Evolutionary conservation across 192 early-diverging fungal genomes (phyloP), one percentile per base, ranked within the genome.

Genomic region (Rhizophagus clarus): DNA sequence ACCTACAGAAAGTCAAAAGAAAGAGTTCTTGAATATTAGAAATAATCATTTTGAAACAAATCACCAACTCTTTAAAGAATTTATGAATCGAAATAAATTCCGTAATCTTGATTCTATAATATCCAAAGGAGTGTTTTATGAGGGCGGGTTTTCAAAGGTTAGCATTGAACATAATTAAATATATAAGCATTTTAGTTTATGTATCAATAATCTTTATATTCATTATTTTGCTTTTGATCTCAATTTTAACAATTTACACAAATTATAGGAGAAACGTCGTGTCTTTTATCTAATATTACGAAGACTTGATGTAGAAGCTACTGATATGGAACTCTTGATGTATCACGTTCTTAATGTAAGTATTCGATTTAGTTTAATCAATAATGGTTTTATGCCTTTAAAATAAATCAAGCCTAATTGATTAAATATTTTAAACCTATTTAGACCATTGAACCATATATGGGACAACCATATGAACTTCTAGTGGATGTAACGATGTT

Each of bases 241-340:
- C 3, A 20, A 20, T 4, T 8, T 37, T 76, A 76, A 60, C 32
- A 10, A 62, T 24, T 26, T 28, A 31, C 20, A 34, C 15, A 4
- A 62, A 62, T n/a, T 76, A 31, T 37, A 76, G 76, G 91, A 92
- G 51, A 87, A 89, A 75, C 86, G 93, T 61, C 94, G 93, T 0
- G 94, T 97, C 2, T 87, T 96, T 68, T 97, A 97, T 84, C 93
- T 92, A 83, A 93, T 97, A 76, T 90, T 92, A 34, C 89, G 95
- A 42, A 89, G 94, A 26, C 77, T 97, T 61, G 87, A 89, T 69
- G 82, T 90, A 76, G 93, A 96, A 47, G 89, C 88, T 56, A 88
- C 95, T 61, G 95, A 97, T 83, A 94, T 97, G 84, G 96, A 97
- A 40, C 81, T 94, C 9, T 82, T 96, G 37, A 88, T 96, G 82